Evolutionary conservation across 257 asterid genomes (phyloP).

Genomic region (Forsythia viridissima): DNA sequence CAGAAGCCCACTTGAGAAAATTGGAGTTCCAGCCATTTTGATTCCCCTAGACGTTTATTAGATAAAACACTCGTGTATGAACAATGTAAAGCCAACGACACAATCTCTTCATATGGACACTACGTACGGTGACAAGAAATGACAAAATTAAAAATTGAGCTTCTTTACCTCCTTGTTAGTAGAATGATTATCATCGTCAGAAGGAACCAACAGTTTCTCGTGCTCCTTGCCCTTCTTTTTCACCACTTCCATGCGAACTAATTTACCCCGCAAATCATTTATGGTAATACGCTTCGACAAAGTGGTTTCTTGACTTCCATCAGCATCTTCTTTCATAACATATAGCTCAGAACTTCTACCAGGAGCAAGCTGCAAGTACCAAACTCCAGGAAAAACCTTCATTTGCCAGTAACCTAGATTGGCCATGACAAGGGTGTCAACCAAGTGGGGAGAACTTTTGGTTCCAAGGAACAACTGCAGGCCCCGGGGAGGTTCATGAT

Average conservation of each 20-base stretch:
- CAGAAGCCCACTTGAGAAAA: conserved; percentile 96
- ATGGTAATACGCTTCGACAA: conserved; percentile 71
- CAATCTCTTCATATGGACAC: conserved; percentile 5
- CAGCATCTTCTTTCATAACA: conserved; percentile 71
- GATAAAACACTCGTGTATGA: conserved; percentile 14
- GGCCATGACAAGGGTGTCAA: conserved; percentile 99
- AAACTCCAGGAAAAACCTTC: conserved; percentile 93
- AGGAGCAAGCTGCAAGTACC: conserved; percentile 97
- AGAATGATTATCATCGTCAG: conserved; percentile 61
- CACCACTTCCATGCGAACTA: conserved; percentile 82
- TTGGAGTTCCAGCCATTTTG: conserved; percentile 83
- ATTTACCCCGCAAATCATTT: conserved; percentile 85
- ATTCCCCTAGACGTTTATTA: conserved; percentile 48
- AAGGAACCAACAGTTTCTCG: conserved; percentile 70
- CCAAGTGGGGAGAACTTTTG: conserved; percentile 78
- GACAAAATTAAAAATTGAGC: conserved; percentile 16
- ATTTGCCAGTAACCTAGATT: conserved; percentile 99
- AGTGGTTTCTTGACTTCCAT: conserved; percentile 50
- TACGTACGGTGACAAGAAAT: conserved; percentile 5
- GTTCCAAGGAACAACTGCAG: conserved; percentile 96
- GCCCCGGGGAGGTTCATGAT: conserved; percentile 96
- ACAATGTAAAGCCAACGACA: conserved; percentile 8
- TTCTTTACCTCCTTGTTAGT: conserved; percentile 40
- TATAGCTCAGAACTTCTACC: conserved; percentile 97
- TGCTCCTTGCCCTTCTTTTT: conserved; percentile 93